phyloP scores from a whole-genome alignment of 78 protist species.

The Pigoraptor vietnamica region DNA sequence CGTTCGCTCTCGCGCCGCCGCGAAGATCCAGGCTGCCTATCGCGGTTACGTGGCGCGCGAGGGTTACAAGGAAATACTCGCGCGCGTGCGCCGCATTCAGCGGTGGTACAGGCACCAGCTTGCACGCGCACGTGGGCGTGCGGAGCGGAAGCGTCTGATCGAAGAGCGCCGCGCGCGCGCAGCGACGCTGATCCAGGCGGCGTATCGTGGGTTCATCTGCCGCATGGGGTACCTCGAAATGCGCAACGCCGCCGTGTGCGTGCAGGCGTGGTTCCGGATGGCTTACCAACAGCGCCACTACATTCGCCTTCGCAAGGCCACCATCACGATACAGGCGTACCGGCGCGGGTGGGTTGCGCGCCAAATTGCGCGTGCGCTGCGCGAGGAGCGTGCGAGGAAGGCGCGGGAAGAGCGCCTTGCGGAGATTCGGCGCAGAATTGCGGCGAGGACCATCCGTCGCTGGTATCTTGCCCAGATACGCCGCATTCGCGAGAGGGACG shows the following conservation, averaged over 20 bases:
- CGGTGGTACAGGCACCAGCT: neutral
- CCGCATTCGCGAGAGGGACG: too few relatives aligned
- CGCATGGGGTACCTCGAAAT: neutral
- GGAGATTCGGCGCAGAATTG: too few relatives aligned
- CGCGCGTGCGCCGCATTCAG: neutral
- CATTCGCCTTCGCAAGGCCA: neutral
- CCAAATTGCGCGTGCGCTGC: too few relatives aligned
- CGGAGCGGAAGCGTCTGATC: neutral
- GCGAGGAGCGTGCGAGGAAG: too few relatives aligned
- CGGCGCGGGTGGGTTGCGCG: conserved; percentile 10
- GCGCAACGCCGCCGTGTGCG: neutral
- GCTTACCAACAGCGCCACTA: neutral
- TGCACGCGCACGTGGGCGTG: neutral
- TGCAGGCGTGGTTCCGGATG: neutral
- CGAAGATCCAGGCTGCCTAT: neutral
- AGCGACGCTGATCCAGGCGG: neutral
- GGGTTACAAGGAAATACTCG: neutral
- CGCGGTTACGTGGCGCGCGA: neutral
- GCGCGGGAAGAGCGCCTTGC: too few relatives aligned
- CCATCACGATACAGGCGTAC: neutral
- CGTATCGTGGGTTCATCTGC: neutral
- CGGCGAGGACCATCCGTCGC: too few relatives aligned
- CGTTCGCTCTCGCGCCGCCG: neutral
- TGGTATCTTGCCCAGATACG: too few relatives aligned
- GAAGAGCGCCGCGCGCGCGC: neutral